phyloP scores from a whole-genome alignment of 2,329 filamentous ascomycete genomes.

The Tolypocladium sp. region DNA sequence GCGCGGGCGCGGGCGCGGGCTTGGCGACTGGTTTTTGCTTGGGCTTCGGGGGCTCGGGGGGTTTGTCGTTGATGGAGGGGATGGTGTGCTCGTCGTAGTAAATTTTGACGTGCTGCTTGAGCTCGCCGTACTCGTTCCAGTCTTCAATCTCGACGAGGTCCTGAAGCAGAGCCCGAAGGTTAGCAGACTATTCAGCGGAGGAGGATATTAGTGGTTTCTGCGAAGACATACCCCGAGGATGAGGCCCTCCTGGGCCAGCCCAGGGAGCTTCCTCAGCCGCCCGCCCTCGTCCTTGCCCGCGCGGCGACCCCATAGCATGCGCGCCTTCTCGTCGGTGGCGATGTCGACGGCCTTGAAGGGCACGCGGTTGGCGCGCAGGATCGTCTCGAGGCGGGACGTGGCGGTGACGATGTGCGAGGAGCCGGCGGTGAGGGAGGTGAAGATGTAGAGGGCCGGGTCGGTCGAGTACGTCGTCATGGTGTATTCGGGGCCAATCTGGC shows the following conservation, averaged over 20 bases:
- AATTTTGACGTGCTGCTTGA: constrained; percentile 74
- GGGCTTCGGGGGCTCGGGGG: constrained; percentile 28
- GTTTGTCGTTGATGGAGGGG: constrained; percentile 43
- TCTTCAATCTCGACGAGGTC: constrained; percentile 93
- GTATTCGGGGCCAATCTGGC: background rate
- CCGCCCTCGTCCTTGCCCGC: constrained; percentile 60
- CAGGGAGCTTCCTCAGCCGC: constrained; percentile 69
- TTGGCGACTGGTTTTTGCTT: constrained; percentile 12
- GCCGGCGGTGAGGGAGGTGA: constrained; percentile 90
- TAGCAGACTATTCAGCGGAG: background rate
- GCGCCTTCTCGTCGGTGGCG: constrained; percentile 80
- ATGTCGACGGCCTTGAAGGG: constrained; percentile 90
- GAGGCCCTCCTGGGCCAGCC: constrained; percentile 76
- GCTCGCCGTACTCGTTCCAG: constrained; percentile 97
- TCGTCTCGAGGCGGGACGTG: constrained; percentile 90
- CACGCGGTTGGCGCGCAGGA: constrained; percentile 88
- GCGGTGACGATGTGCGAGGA: constrained; percentile 95
- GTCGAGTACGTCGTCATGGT: constrained; percentile 38
- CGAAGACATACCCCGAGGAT: constrained; percentile 67
- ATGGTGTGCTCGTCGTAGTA: constrained; percentile 55
- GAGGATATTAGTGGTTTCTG: background rate
- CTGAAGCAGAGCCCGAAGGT: constrained; percentile 32
- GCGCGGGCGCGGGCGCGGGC: constrained; percentile 12
- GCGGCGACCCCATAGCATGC: constrained; percentile 79
- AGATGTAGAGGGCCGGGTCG: constrained; percentile 78